Evolutionary conservation across 1,284 basidiomycete species (phyloP).

Genomic region (Coniferiporia weirii): DNA sequence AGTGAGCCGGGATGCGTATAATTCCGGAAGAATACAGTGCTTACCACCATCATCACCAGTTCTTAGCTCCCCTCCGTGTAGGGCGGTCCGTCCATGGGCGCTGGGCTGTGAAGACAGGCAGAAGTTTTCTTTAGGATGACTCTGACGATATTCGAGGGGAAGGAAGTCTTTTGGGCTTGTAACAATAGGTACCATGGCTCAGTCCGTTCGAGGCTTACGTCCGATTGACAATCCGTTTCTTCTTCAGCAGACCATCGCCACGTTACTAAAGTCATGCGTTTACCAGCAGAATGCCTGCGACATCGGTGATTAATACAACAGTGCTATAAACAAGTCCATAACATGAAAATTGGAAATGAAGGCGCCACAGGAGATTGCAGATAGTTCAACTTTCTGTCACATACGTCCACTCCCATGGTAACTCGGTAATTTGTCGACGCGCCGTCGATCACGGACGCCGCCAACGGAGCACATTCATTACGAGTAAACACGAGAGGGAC

Average conservation of each 20-base stretch:
- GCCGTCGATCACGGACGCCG: not conserved
- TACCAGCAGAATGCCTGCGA: not conserved
- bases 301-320: not conserved
- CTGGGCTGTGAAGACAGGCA: too few relatives aligned
- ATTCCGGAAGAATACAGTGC: not conserved
- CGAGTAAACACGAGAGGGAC: constrained; percentile 1
- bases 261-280: not conserved
- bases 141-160: too few relatives aligned
- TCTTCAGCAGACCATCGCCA: not conserved
- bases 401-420: constrained; percentile 17
- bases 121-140: too few relatives aligned
- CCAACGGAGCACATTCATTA: not conserved
- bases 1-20: not conserved
- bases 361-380: not conserved
- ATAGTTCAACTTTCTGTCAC: not conserved
- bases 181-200: too few relatives aligned
- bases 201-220: too few relatives aligned
- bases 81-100: not conserved
- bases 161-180: too few relatives aligned
- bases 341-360: not conserved
- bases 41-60: not conserved
- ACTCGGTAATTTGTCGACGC: not conserved
- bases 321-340: not conserved
- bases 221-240: not conserved
- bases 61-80: not conserved